phyloP scores from a whole-genome alignment of 495 filamentous ascomycete species.

The Podospora fimiseda region DNA sequence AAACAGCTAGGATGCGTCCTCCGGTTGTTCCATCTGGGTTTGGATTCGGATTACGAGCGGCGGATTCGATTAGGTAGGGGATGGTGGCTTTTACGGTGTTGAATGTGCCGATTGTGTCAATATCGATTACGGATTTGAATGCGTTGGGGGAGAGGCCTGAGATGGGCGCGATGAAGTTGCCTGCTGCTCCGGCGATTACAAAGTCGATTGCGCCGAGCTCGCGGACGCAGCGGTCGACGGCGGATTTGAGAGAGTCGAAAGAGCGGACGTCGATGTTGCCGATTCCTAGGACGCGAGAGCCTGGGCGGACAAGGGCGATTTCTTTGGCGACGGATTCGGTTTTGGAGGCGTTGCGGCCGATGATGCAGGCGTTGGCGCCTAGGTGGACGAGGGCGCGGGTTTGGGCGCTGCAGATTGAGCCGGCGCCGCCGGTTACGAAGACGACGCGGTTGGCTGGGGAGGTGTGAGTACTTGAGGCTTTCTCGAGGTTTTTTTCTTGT shows the following conservation, averaged over 20 bases:
- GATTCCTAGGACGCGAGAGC: conserved; percentile 78
- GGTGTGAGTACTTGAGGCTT: no score
- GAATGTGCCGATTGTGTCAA: conserved; percentile 88
- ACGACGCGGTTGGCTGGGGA: conserved; percentile 76
- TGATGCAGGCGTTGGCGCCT: conserved; percentile 87
- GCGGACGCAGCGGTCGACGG: conserved; percentile 68
- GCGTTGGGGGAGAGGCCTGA: conserved; percentile 74
- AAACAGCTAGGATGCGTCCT: conserved; percentile 82
- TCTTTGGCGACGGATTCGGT: conserved; percentile 72
- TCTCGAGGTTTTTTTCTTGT: neutral
- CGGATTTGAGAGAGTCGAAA: conserved; percentile 58
- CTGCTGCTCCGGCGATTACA: conserved; percentile 93
- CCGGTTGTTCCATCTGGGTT: conserved; percentile 50
- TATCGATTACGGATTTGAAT: conserved; percentile 94
- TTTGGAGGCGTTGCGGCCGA: conserved; percentile 86
- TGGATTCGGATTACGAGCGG: conserved; percentile 48
- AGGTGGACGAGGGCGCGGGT: conserved; percentile 86
- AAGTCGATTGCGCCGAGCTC: conserved; percentile 86
- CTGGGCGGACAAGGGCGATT: conserved; percentile 69
- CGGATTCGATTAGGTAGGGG: conserved; percentile 69
- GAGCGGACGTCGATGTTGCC: conserved; percentile 76
- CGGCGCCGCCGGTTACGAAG: conserved; percentile 92
- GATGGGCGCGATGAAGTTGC: conserved; percentile 92
- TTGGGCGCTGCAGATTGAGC: conserved; percentile 89
- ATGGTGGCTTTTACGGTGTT: conserved; percentile 92